phyloP scores from a whole-genome alignment of 2,329 filamentous ascomycete genomes.

The Chrysoporthe puriensis region DNA sequence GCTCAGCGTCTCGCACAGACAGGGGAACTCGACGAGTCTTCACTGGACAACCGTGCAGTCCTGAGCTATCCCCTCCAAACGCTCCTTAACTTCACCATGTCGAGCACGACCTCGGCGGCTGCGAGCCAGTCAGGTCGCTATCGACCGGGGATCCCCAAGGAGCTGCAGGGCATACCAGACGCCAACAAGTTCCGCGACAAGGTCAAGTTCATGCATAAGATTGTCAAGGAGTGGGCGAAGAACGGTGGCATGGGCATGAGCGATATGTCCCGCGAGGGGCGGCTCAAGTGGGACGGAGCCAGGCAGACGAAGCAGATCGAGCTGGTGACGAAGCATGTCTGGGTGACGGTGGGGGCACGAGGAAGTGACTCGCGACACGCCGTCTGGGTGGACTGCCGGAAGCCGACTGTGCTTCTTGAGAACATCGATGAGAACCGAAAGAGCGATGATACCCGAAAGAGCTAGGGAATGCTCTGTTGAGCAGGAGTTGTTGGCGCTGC shows the following conservation, averaged over 20 bases:
- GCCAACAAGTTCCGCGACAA: slow-evolving; percentile 76
- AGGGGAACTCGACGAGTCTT: slow-evolving; percentile 71
- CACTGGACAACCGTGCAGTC: slow-evolving; percentile 70
- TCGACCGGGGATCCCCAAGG: slow-evolving; percentile 63
- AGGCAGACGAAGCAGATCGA: slow-evolving; percentile 58
- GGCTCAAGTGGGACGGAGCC: slow-evolving; percentile 62
- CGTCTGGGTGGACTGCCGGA: slow-evolving; percentile 58
- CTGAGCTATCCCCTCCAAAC: slow-evolving; percentile 74
- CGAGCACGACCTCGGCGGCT: slow-evolving; percentile 7
- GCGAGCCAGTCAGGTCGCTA: slow-evolving; percentile 51
- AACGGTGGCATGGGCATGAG: slow-evolving; percentile 73
- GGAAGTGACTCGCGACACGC: slow-evolving; percentile 61
- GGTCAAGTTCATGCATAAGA: slow-evolving; percentile 70
- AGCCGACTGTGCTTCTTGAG: slow-evolving; percentile 56
- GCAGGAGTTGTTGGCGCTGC: neutral
- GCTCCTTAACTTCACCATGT: slow-evolving; percentile 65
- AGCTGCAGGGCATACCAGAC: slow-evolving; percentile 66
- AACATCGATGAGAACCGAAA: slow-evolving; percentile 54
- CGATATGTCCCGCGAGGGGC: slow-evolving; percentile 57
- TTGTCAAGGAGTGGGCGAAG: slow-evolving; percentile 71
- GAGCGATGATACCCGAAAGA: slow-evolving; percentile 46
- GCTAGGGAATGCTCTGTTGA: slow-evolving; percentile 14
- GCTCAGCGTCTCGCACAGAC: slow-evolving; percentile 66
- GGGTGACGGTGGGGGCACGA: slow-evolving; percentile 69
- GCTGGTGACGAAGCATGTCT: slow-evolving; percentile 65